Evolutionary conservation across 495 filamentous ascomycete genomes (phyloP), one percentile per base, ranked within the genome.

Genomic region (Articulospora tetracladia): DNA sequence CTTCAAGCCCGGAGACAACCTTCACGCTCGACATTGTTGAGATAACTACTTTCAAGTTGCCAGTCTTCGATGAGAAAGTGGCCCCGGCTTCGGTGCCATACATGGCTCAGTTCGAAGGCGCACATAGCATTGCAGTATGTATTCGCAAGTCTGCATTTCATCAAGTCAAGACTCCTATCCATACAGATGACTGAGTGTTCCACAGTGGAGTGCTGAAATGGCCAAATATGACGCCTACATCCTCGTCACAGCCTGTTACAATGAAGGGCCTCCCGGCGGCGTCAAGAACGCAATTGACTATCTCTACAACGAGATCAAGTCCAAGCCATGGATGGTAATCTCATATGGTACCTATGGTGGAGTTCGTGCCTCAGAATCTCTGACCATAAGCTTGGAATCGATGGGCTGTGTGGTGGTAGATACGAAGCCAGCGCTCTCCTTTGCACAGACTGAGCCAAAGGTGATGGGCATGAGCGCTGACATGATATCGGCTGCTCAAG

Each of bases 271-370:
- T 26, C 73, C 82, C 0, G 84, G 81, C 0, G 77, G 72, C 25
- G 64, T 81, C 39, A 87, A 86, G 74, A 87, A 87, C 66, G 84
- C 84, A 17, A 77, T 87, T 47, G 84, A 87, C 65, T 86, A 83
- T 64, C 74, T 87, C 1, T 70, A 74, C 47, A 66, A 83, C 59
- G 82, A 85, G 64, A 85, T 82, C 83, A 77, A 69, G 53, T 80
- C 79, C 39, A 86, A 86, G 70, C 80, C 82, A 0, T 76, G 77
- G 23, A 70, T 70, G 57, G 74, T 85, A 59, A 74, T 86, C n/a
- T 78, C 73, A 55, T 85, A 84, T 70, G 83, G 83, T 11, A 72
- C 76, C 0, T 34, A 70, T 46, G 79, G 81, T 17, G 80, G 81
- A 32, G 67, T 65, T 26, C 74, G 72, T n/a, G 60, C 60, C 7